Conservation (phyloP, 306 rosid species). For the Quercus rubra region DNA sequence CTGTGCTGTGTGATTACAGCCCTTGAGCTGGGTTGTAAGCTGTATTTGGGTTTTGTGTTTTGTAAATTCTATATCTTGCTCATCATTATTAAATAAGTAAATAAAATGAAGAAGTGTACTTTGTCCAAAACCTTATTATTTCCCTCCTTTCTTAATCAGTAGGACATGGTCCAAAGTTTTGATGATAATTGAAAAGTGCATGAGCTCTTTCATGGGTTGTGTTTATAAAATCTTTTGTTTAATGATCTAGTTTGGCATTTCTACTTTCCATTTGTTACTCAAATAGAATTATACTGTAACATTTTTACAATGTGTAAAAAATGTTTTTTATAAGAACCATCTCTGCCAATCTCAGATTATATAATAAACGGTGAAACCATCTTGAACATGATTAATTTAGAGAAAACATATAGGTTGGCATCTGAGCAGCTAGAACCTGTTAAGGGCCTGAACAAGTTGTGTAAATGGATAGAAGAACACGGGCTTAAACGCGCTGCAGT, state of each 20-base stretch:
- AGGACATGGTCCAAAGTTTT: not conserved
- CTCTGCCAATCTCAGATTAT: not conserved
- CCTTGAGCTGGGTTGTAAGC: too few species aligned
- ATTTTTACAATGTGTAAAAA: not conserved
- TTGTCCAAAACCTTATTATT: not conserved
- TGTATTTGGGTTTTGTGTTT: too few species aligned
- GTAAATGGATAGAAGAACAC: slow-evolving; percentile 37
- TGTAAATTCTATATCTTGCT: too few species aligned
- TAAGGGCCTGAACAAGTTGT: slow-evolving; percentile 26
- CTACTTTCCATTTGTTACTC: not conserved
- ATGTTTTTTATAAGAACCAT: not conserved
- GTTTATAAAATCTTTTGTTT: not conserved
- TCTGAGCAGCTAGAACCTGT: slow-evolving; percentile 28
- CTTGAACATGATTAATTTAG: not conserved
- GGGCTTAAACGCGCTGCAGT: slow-evolving; percentile 44
- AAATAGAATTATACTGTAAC: not conserved
- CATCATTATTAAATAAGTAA: too few species aligned
- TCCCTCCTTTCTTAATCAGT: not conserved
- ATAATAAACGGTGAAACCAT: not conserved
- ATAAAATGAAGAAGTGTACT: not conserved
- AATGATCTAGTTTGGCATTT: not conserved
- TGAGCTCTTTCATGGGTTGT: not conserved
- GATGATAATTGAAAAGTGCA: not conserved
- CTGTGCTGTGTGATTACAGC: too few species aligned
- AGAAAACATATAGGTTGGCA: slow-evolving; percentile 26